Conservation (phyloP, 2,329 filamentous ascomycete genomes). For the Colletotrichum cordylinicola region DNA sequence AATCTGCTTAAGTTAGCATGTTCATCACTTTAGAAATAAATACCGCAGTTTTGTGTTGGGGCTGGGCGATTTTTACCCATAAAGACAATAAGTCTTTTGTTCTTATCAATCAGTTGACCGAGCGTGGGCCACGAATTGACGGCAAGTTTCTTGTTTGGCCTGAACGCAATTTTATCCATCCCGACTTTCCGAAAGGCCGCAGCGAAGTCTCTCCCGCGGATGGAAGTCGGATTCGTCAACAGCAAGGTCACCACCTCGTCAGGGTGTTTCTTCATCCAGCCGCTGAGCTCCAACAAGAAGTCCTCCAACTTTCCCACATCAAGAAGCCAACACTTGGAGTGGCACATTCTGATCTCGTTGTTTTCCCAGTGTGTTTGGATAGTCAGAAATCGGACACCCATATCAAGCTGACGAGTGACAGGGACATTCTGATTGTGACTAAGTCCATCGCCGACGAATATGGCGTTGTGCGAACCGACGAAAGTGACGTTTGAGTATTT, state of each 20-base stretch:
- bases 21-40: accelerated
- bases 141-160: background rate
- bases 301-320: background rate
- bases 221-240: background rate
- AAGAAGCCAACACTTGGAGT: background rate
- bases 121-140: background rate
- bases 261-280: background rate
- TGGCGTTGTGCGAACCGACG: background rate
- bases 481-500: background rate
- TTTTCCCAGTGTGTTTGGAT: background rate
- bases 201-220: background rate
- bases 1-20: background rate
- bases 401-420: background rate
- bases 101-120: background rate
- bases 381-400: background rate
- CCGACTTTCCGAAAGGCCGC: background rate
- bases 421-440: background rate
- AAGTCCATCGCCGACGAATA: background rate
- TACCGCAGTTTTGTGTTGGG: accelerated
- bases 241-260: background rate
- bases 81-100: background rate
- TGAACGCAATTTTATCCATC: background rate
- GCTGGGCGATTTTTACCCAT: background rate
- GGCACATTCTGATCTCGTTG: background rate
- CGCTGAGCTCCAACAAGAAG: background rate